Conservation (phyloP, 2,329 filamentous ascomycete genomes). For the Calonectria naviculata region DNA sequence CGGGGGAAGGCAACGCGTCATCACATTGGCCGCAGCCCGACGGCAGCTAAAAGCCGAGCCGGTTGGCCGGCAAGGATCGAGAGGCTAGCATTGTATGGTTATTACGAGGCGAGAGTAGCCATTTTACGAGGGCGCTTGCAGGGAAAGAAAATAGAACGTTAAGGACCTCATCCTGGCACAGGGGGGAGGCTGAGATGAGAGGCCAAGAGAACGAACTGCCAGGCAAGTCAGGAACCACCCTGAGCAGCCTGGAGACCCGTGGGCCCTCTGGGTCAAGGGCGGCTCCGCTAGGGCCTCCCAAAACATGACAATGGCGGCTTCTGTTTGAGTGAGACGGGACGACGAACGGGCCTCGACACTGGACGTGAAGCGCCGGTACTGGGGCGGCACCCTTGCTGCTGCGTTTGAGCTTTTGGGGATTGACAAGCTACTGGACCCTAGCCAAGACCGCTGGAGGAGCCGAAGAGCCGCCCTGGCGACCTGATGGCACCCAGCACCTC, state of each 20-base stretch:
- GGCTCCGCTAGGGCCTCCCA: not conserved
- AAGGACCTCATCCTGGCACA: not conserved
- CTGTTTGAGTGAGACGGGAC: not conserved
- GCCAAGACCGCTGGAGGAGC: conserved; percentile 10
- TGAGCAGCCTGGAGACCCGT: not conserved
- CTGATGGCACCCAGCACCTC: not conserved
- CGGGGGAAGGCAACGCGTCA: conserved; percentile 35
- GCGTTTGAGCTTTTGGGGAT: not conserved
- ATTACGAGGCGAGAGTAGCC: not conserved
- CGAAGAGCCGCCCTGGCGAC: conserved; percentile 14
- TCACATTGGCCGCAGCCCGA: conserved; percentile 35
- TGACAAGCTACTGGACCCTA: not conserved
- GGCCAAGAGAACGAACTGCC: not conserved
- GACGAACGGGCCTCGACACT: not conserved
- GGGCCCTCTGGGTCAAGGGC: not conserved
- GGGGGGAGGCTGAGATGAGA: not conserved
- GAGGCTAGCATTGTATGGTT: not conserved
- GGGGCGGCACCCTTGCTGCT: not conserved
- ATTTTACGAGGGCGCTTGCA: not conserved
- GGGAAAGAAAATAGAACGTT: not conserved
- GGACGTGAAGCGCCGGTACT: conserved; percentile 3
- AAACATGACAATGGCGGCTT: conserved; percentile 1
- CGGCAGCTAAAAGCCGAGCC: conserved; percentile 26
- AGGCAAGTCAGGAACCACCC: not conserved
- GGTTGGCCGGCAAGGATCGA: conserved; percentile 32